phyloP scores from a whole-genome alignment of 495 filamentous ascomycete species.

The Tuber calosporum region DNA sequence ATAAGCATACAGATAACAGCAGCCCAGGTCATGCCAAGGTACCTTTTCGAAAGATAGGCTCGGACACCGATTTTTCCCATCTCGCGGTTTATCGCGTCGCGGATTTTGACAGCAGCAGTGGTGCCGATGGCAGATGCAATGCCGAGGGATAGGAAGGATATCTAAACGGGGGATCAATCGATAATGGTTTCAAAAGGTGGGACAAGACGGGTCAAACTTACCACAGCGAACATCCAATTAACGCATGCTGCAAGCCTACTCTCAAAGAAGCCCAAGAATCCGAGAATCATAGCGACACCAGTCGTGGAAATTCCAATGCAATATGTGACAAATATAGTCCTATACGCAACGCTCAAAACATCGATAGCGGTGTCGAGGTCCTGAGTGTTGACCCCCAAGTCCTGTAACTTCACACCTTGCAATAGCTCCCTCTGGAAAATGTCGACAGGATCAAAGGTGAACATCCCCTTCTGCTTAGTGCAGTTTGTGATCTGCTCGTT shows the following conservation, averaged over 20 bases:
- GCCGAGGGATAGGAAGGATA: constrained; percentile 28
- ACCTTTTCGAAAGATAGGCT: constrained; percentile 11
- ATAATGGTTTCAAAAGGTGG: background rate
- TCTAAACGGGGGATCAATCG: background rate
- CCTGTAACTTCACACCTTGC: constrained; percentile 23
- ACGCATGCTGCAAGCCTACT: constrained; percentile 17
- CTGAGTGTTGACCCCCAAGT: constrained; percentile 28
- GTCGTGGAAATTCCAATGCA: constrained; percentile 28
- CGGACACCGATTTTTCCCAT: constrained; percentile 14
- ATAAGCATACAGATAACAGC: constrained; percentile 29
- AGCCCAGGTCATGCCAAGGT: constrained; percentile 36
- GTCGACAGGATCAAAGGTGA: constrained; percentile 32
- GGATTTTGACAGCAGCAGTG: constrained; percentile 23
- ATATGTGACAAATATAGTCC: constrained; percentile 36
- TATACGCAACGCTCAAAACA: constrained; percentile 31
- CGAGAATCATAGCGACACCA: constrained; percentile 25
- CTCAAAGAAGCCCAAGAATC: constrained; percentile 16
- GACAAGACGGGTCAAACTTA: constrained; percentile 6
- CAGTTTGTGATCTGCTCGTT: constrained; percentile 19
- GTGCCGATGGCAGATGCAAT: constrained; percentile 31
- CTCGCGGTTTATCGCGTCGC: constrained; percentile 32
- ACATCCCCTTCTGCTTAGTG: constrained; percentile 22
- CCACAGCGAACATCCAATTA: constrained; percentile 28
- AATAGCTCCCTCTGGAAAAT: constrained; percentile 32
- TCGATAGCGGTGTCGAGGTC: constrained; percentile 24